Evolutionary conservation across 1,139 yeast species (phyloP), one percentile per base, ranked within the genome.

Genomic region (Nakaseomyces sp.): DNA sequence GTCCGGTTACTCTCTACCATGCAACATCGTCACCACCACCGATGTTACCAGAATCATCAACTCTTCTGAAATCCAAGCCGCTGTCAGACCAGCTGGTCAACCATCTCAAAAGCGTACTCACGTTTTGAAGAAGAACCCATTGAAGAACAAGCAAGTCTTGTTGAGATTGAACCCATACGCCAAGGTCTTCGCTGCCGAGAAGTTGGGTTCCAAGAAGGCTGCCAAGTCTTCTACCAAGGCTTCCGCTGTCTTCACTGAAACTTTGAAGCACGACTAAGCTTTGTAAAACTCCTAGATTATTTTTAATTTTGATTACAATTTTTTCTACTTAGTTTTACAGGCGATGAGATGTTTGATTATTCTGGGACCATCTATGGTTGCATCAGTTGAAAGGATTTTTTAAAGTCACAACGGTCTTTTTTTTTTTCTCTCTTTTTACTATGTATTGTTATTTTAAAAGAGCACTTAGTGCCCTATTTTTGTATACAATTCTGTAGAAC

Each of bases 111-210:
- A 88, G 91, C 86, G 94, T 74, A 72, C 87, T 60, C 87, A 84
- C 79, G 95, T 85, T 71, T 83, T 81, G 74, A 91, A 91, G 96
- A 89, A 87, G 91, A 91, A 91, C 93, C 98, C 99, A 76, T 88
- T 91, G 72, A 91, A 87, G 91, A 91, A 93, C 96, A 89, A 88
- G 82, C 95, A 87, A 77, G 93, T 88, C 66, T 76, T 88, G 70
- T 82, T 88, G 73, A 87, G 96, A 80, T 84, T 91, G 73, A 93
- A 91, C 95, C 99, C 99, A 62, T 91, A 91, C 82, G 97, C 98
- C 67, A 87, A 87, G 84, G 95, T 91, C 64, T 88, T 79, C 76
- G 69, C 95, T 65, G 87, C 85, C 71, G 83, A 87, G 77, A 85
- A 86, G 76, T 76, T 83, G 63, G 95, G 95, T 66, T 81, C 89